These are phyloP conservation scores for Taphrina deformans DNA, from an alignment of 1,139 yeast species.

Conservation along the genomic window DNA sequence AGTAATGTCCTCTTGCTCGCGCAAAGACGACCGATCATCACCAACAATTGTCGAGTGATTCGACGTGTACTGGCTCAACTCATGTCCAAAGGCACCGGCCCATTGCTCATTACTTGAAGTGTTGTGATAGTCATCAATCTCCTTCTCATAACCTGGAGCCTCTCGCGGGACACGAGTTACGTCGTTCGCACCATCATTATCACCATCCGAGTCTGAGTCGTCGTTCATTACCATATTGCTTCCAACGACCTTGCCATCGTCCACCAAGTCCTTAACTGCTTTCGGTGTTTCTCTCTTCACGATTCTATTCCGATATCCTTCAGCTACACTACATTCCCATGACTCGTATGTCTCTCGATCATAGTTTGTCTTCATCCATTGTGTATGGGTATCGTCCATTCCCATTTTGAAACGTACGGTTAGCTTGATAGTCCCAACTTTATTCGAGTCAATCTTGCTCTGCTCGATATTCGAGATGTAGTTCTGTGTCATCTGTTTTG, in stretches of 20 bases:
- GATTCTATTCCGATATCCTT: conserved; percentile 24
- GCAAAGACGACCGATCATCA: conserved; percentile 7
- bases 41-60: conserved; percentile 1
- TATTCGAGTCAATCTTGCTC: not conserved
- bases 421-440: conserved; percentile 11
- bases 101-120: conserved; percentile 18
- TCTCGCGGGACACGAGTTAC: conserved; percentile 26
- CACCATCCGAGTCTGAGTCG: conserved; percentile 14
- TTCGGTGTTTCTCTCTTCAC: conserved; percentile 30
- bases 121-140: conserved; percentile 24
- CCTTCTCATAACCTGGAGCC: conserved; percentile 24
- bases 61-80: conserved; percentile 20
- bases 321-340: conserved; percentile 31
- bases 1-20: conserved; percentile 26
- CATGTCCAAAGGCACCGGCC: conserved; percentile 21
- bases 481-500: conserved; percentile 32
- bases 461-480: conserved; percentile 24
- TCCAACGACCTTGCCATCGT: conserved; percentile 21
- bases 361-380: conserved; percentile 23
- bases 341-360: conserved; percentile 27
- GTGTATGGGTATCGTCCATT: conserved; percentile 27
- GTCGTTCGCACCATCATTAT: not conserved
- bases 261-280: conserved; percentile 12
- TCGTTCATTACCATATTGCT: not conserved
- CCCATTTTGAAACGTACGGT: conserved; percentile 30